Conservation (phyloP, 2,329 filamentous ascomycete species). For the Aspergillus brunneoviolaceus region DNA sequence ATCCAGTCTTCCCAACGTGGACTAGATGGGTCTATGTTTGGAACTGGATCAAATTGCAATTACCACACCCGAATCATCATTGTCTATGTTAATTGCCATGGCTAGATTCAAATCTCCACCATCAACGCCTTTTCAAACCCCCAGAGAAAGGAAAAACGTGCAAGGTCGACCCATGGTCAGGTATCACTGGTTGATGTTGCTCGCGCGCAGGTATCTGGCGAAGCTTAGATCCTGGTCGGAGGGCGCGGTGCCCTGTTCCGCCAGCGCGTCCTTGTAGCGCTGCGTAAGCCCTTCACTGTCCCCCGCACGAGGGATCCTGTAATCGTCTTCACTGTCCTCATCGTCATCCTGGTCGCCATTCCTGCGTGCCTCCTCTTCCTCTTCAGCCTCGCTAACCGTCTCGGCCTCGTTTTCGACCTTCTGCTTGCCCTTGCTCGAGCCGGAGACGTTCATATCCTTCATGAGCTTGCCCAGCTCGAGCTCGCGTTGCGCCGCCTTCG, state of each 20-base stretch:
- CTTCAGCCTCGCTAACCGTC: slow-evolving; percentile 51
- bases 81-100: slow-evolving; percentile 6
- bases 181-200: slow-evolving; percentile 32
- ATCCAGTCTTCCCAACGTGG: background rate
- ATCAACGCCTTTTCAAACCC: slow-evolving; percentile 8
- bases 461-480: slow-evolving; percentile 89
- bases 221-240: slow-evolving; percentile 53
- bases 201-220: slow-evolving; percentile 48
- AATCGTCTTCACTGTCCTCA: slow-evolving; percentile 54
- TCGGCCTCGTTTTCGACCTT: slow-evolving; percentile 36
- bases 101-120: background rate
- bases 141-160: slow-evolving; percentile 2
- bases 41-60: no score
- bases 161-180: background rate
- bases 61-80: background rate
- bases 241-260: slow-evolving; percentile 47
- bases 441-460: slow-evolving; percentile 76
- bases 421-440: slow-evolving; percentile 30
- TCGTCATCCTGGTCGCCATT: slow-evolving; percentile 47
- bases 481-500: slow-evolving; percentile 70
- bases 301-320: slow-evolving; percentile 59
- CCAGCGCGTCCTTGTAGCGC: slow-evolving; percentile 74
- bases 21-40: no score
- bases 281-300: slow-evolving; percentile 67
- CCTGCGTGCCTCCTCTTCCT: slow-evolving; percentile 40